These are phyloP conservation scores for Periglandula ipomoeae DNA, from an alignment of 2,329 filamentous ascomycete genomes.

Conservation along the genomic window DNA sequence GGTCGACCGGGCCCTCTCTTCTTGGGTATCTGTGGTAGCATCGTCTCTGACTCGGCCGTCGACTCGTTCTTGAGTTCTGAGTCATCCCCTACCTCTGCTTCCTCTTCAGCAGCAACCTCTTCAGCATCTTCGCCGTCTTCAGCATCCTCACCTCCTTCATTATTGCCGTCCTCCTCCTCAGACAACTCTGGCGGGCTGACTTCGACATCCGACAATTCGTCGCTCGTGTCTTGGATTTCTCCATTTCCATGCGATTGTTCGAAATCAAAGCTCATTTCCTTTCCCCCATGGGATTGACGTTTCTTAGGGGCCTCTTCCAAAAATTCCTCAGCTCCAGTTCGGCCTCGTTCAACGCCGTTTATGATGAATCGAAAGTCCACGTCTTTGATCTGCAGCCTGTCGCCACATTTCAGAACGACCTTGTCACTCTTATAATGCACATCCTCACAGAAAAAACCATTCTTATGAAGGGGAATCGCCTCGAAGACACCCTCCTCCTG, in stretches of 20 bases:
- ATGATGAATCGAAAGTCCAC: slow-evolving; percentile 61
- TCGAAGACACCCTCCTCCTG: slow-evolving; percentile 54
- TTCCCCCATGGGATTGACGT: slow-evolving; percentile 47
- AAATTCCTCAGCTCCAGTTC: slow-evolving; percentile 48
- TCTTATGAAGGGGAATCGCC: slow-evolving; percentile 50
- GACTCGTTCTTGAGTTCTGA: slow-evolving; percentile 19
- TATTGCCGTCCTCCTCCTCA: slow-evolving; percentile 26
- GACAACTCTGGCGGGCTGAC: slow-evolving; percentile 31
- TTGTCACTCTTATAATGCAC: slow-evolving; percentile 44
- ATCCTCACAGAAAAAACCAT: slow-evolving; percentile 62
- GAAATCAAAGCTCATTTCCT: slow-evolving; percentile 68
- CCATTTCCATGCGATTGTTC: slow-evolving; percentile 51
- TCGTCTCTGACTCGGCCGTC: slow-evolving; percentile 23
- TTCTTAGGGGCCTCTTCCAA: slow-evolving; percentile 40
- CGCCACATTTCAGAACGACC: slow-evolving; percentile 53
- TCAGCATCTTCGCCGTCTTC: slow-evolving; percentile 13
- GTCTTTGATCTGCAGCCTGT: slow-evolving; percentile 62
- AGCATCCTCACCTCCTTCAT: slow-evolving; percentile 18
- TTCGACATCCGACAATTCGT: slow-evolving; percentile 37
- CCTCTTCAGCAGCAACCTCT: slow-evolving; percentile 13
- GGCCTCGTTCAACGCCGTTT: slow-evolving; percentile 50
- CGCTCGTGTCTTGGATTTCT: slow-evolving; percentile 47
- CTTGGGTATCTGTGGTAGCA: slow-evolving; percentile 42
- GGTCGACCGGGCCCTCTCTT: slow-evolving; percentile 72
- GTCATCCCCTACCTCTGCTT: slow-evolving; percentile 9